Evolutionary conservation across 148 eudicot genomes (phyloP).

Genomic region (Nepenthes mirabilis): DNA sequence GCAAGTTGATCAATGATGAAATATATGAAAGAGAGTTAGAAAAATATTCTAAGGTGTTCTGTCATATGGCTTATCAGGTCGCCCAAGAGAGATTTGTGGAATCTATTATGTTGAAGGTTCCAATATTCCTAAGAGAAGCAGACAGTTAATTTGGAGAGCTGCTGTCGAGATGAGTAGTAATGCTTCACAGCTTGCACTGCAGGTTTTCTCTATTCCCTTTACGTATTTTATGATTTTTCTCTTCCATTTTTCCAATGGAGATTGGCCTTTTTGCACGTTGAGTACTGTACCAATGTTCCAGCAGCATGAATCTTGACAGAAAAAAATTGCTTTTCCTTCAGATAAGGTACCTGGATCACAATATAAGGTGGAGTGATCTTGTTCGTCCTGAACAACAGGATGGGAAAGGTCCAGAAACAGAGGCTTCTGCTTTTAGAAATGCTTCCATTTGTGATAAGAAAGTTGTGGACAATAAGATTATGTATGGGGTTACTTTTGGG

Average conservation of each 20-base stretch:
- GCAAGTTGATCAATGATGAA: not conserved
- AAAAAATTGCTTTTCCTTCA: constrained; percentile 16
- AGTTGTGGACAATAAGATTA: constrained; percentile 38
- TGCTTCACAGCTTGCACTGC: constrained; percentile 74
- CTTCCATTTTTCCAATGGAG: not conserved
- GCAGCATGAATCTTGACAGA: constrained; percentile 2
- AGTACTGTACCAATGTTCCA: not conserved
- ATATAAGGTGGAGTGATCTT: constrained; percentile 84
- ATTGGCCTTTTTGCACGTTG: no score
- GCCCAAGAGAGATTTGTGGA: constrained; percentile 51
- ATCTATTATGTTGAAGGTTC: constrained; percentile 53
- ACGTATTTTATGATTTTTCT: not conserved
- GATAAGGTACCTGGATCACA: constrained; percentile 73
- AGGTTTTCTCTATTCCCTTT: constrained; percentile 29
- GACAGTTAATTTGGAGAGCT: constrained; percentile 74
- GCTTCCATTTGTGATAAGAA: constrained; percentile 65
- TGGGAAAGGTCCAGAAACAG: constrained; percentile 80
- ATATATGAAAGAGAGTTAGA: not conserved
- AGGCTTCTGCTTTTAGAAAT: constrained; percentile 75
- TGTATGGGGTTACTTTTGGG: constrained; percentile 74
- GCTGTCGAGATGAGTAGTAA: constrained; percentile 76
- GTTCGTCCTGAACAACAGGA: constrained; percentile 87
- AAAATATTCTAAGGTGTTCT: not conserved
- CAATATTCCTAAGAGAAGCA: constrained; percentile 69
- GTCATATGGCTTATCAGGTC: constrained; percentile 34